These are phyloP conservation scores for Trichophyton mentagrophytes DNA, from an alignment of 2,329 filamentous ascomycete species.

Conservation along the genomic window DNA sequence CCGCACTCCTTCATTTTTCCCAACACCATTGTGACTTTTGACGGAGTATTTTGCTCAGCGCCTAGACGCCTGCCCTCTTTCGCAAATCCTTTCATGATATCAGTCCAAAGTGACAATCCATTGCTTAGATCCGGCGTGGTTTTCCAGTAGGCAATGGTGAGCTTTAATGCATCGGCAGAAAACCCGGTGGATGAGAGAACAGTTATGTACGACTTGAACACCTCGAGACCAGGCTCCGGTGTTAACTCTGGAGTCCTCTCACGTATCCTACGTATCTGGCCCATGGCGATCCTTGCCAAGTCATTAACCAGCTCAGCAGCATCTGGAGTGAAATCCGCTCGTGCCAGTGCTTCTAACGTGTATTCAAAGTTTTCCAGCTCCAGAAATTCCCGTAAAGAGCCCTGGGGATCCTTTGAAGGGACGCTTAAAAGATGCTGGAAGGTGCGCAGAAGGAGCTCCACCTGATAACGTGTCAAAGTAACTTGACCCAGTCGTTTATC, in stretches of 20 bases:
- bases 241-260: neutral
- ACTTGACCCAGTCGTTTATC: slow-evolving; percentile 38
- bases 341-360: slow-evolving; percentile 28
- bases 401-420: slow-evolving; percentile 9
- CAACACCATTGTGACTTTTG: slow-evolving; percentile 15
- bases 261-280: slow-evolving; percentile 18
- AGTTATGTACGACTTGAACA: slow-evolving; percentile 36
- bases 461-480: slow-evolving; percentile 53
- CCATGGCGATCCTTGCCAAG: slow-evolving; percentile 28
- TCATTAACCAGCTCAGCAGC: slow-evolving; percentile 28
- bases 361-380: slow-evolving; percentile 29
- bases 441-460: slow-evolving; percentile 46
- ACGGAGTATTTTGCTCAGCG: slow-evolving; percentile 6
- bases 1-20: slow-evolving; percentile 15
- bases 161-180: slow-evolving; percentile 40
- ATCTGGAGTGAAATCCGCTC: slow-evolving; percentile 25
- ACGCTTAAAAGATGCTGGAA: slow-evolving; percentile 44
- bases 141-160: slow-evolving; percentile 32
- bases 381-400: slow-evolving; percentile 19
- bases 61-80: slow-evolving; percentile 37
- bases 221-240: slow-evolving; percentile 18
- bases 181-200: slow-evolving; percentile 44
- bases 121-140: neutral
- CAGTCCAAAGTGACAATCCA: slow-evolving; percentile 31
- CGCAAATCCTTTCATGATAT: slow-evolving; percentile 43